Evolutionary conservation across 441 rosid genomes (phyloP), one percentile per base, ranked within the genome.

Genomic region (Pelargonium myrrhifolium): DNA sequence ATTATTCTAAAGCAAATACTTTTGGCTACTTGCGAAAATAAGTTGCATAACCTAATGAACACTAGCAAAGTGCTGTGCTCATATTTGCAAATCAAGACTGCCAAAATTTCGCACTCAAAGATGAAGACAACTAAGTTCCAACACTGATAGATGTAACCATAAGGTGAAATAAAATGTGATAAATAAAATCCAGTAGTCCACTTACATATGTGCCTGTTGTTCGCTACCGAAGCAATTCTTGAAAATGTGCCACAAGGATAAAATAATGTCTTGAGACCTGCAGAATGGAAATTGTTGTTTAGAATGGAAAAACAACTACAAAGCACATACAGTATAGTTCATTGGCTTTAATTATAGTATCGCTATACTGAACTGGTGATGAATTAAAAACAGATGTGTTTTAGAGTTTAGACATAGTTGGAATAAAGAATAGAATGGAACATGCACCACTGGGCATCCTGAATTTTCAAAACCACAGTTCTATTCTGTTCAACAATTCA

Each of bases 191-290:
- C 24, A 55, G 18, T 28, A 2, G 70, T 65, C 60, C 65, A 70
- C 96, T 85, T 80, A 93, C 98, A 86, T 76, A 84, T 86, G 64
- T 83, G 83, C 68, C 81, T 83, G 69, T 80, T 76, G 59, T 71
- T 83, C 28, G 96, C 96, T 20, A 84, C 93, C 17, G 89, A 65
- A 9, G 90, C 87, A 72, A 93, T 82, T 80, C 78, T 90, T 14
- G 98, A 79, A 74, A 93, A 74, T 56, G 94, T 85, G 70, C 89
- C 88, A 68, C 98, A 93, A 0, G 98, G 97, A 79, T 67, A 89
- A 77, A 87, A 84, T 64, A 86, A 74, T 68, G 97, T 87, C 83
- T 77, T 90, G 58, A 89, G 21, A 69, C 96, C 98, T 93, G 87
- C 74, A 77, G 65, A 56, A 64, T 42, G 22, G 73, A 69, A 70